Percentiles rank a stretch among this genome's conserved stretches.
Evolutionary conservation across 2,329 filamentous ascomycete species (phyloP).

Genomic region (Neospermospora avenae): DNA sequence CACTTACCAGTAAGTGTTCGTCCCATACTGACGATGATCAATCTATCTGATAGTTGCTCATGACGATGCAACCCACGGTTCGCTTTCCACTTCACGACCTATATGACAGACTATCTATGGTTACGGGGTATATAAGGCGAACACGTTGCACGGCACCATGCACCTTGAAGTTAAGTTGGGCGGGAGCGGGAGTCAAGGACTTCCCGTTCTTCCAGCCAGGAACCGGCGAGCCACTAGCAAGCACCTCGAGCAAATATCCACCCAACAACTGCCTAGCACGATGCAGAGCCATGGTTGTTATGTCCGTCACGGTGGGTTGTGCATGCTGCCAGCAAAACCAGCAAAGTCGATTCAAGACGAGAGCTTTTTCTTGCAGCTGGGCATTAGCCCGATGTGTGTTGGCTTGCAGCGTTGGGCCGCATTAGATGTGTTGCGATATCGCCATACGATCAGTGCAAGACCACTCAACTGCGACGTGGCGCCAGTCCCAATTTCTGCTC

Average conservation of each 20-base stretch:
- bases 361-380: conserved; percentile 18
- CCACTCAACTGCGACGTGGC: conserved; percentile 33
- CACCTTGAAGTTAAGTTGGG: background rate
- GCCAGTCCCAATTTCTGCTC: conserved; percentile 23
- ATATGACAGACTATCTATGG: conserved; percentile 7
- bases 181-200: conserved; percentile 15
- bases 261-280: conserved; percentile 27
- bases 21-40: conserved; percentile 1
- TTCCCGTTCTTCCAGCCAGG: background rate
- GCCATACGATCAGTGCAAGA: conserved; percentile 22
- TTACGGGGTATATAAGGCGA: conserved; percentile 30
- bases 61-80: conserved; percentile 10
- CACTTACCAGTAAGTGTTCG: background rate
- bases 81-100: background rate
- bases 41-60: conserved; percentile 6
- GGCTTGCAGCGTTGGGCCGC: conserved; percentile 33
- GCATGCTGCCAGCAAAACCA: conserved; percentile 23
- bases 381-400: conserved; percentile 24
- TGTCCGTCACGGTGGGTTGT: conserved; percentile 10
- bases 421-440: conserved; percentile 26
- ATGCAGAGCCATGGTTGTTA: conserved; percentile 22
- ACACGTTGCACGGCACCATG: conserved; percentile 33
- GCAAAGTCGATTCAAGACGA: conserved; percentile 13
- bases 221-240: conserved; percentile 24
- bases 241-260: conserved; percentile 21